Evolutionary conservation across 2,329 filamentous ascomycete species (phyloP).

Genomic region (Calonectria crousiana): DNA sequence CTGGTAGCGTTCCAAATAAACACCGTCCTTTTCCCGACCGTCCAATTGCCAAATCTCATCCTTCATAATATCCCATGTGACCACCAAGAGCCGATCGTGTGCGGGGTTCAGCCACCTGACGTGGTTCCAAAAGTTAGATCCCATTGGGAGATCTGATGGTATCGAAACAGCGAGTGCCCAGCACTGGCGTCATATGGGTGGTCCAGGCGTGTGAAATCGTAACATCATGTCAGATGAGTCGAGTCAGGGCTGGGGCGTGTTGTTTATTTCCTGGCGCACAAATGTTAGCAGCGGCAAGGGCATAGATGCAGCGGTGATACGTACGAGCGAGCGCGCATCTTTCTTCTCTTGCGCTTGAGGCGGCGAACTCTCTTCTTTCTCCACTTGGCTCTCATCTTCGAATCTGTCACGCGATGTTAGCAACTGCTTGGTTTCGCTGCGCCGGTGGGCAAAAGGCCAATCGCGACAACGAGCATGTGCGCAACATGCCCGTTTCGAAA

Average conservation of each 20-base stretch:
- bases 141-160: slow-evolving; percentile 36
- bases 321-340: slow-evolving; percentile 98
- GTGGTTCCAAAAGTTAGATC: slow-evolving; percentile 45
- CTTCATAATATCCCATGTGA: slow-evolving; percentile 47
- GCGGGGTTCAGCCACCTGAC: slow-evolving; percentile 46
- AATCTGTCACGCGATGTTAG: slow-evolving; percentile 43
- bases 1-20: slow-evolving; percentile 46
- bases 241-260: slow-evolving; percentile 69
- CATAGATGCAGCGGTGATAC: slow-evolving; percentile 51
- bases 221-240: slow-evolving; percentile 58
- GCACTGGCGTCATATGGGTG: slow-evolving; percentile 43
- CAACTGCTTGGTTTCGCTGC: slow-evolving; percentile 21
- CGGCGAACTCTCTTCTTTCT: slow-evolving; percentile 99
- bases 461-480: slow-evolving; percentile 20
- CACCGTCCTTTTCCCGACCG: slow-evolving; percentile 48
- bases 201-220: slow-evolving; percentile 50
- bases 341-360: slow-evolving; percentile 99
- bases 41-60: slow-evolving; percentile 47
- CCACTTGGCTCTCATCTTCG: slow-evolving; percentile 94
- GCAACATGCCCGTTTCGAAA: slow-evolving; percentile 26
- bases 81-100: slow-evolving; percentile 44
- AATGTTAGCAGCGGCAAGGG: slow-evolving; percentile 48
- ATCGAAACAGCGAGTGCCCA: slow-evolving; percentile 36
- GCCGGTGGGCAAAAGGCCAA: slow-evolving; percentile 16
- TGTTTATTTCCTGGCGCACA: slow-evolving; percentile 73